Conservation (phyloP, 768 basidiomycete genomes). For the Sporobolomyces phaffii region DNA sequence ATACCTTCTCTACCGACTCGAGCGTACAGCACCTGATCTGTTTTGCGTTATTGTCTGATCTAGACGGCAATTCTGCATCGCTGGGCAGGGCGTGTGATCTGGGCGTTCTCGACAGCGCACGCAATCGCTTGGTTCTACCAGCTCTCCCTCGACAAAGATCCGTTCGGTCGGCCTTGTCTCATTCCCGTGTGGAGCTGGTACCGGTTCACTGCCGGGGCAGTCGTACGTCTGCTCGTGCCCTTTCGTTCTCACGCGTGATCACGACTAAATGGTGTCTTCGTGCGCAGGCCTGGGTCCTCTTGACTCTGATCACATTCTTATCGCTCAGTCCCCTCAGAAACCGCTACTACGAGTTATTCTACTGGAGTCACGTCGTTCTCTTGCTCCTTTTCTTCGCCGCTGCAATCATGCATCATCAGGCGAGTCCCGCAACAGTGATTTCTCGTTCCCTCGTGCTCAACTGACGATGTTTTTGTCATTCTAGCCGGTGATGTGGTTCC, state of each 20-base stretch:
- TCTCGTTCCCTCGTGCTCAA: conserved; percentile 47
- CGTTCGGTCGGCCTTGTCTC: conserved; percentile 45
- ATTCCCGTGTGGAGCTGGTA: conserved; percentile 57
- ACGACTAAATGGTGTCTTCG: not conserved
- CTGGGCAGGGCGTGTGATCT: conserved; percentile 66
- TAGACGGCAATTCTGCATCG: conserved; percentile 61
- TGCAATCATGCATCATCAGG: conserved; percentile 60
- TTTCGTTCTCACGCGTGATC: not conserved
- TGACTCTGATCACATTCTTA: conserved; percentile 55
- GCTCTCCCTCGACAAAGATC: conserved; percentile 53
- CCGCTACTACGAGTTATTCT: conserved; percentile 61
- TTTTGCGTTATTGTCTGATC: not conserved
- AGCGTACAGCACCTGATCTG: not conserved
- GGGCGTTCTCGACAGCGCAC: conserved; percentile 59
- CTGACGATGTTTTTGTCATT: conserved; percentile 37
- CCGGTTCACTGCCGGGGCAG: conserved; percentile 61
- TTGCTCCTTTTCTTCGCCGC: conserved; percentile 59
- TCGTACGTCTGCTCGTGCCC: conserved; percentile 41
- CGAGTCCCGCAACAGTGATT: conserved; percentile 47
- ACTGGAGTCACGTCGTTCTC: conserved; percentile 59
- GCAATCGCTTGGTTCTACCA: conserved; percentile 66
- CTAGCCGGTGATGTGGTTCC: conserved; percentile 54
- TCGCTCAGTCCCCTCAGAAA: conserved; percentile 55
- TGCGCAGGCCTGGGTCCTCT: conserved; percentile 54
- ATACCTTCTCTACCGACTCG: not conserved